These are phyloP conservation scores for Flaveria trinervia DNA, from an alignment of 129 eudicot genomes.

Conservation along the genomic window DNA sequence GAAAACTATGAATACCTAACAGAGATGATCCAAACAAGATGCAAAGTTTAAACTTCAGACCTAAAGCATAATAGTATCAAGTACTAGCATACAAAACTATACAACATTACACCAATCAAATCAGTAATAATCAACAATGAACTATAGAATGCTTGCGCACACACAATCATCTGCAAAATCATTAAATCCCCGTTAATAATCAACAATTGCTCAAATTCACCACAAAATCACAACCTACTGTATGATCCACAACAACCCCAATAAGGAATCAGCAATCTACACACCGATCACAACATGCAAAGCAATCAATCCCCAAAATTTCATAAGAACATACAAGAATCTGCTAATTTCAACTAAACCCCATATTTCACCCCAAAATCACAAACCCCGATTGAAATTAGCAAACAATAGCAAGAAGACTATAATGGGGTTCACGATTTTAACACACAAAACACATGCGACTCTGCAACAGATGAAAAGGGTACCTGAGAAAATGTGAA, in stretches of 20 bases:
- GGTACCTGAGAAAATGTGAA: slow-evolving; percentile 44
- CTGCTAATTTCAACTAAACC: slow-evolving; percentile 28
- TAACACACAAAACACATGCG: slow-evolving; percentile 21
- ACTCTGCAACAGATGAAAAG: not conserved
- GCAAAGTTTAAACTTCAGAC: not conserved
- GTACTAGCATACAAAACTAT: not conserved
- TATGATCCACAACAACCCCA: slow-evolving; percentile 32
- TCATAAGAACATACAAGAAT: not conserved
- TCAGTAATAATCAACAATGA: slow-evolving; percentile 10
- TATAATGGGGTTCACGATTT: slow-evolving; percentile 18
- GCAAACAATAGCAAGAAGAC: too few relatives aligned
- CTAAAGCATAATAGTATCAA: not conserved
- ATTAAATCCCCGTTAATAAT: slow-evolving; percentile 22
- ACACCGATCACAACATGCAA: too few relatives aligned
- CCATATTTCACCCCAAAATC: slow-evolving; percentile 25
- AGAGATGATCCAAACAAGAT: slow-evolving; percentile 11
- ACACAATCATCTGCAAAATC: slow-evolving; percentile 8
- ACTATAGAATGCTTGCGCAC: slow-evolving; percentile 6
- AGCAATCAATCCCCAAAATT: slow-evolving; percentile 19
- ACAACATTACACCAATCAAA: not conserved
- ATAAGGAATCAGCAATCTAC: slow-evolving; percentile 26
- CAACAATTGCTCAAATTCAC: slow-evolving; percentile 31
- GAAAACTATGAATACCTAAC: not conserved
- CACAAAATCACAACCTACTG: slow-evolving; percentile 23
- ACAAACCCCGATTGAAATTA: not conserved